phyloP scores from a whole-genome alignment of 169 alveolate genomes.

The Plasmodium coatneyi region DNA sequence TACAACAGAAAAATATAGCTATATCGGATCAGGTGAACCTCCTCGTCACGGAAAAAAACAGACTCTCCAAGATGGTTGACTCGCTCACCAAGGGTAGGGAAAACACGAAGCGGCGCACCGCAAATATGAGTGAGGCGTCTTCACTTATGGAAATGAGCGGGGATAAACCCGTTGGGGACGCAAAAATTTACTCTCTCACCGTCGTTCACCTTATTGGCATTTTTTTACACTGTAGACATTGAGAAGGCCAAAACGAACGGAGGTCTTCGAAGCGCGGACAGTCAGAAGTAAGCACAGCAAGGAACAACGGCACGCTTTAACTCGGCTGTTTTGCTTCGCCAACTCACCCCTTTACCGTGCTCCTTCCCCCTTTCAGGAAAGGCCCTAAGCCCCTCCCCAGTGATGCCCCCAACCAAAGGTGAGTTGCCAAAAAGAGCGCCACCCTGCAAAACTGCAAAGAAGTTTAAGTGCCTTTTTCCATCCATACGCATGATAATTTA shows the following conservation, averaged over 20 bases:
- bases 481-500: neutral
- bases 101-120: neutral
- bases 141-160: neutral
- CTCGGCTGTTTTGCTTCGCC: neutral
- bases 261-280: neutral
- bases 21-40: constrained; percentile 38
- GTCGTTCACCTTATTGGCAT: neutral
- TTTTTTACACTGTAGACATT: neutral
- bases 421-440: neutral
- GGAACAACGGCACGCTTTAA: neutral
- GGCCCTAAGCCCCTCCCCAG: neutral
- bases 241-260: constrained; percentile 48
- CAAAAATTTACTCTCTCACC: neutral
- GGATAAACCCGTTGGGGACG: neutral
- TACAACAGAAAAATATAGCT: constrained; percentile 28
- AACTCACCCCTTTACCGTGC: neutral
- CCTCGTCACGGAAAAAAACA: constrained; percentile 53
- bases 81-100: constrained; percentile 57
- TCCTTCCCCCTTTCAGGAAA: neutral
- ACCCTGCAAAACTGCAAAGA: neutral
- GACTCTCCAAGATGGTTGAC: constrained; percentile 55
- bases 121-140: neutral
- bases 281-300: neutral
- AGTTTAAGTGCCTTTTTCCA: neutral
- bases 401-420: neutral